A percentile compares a stretch with the other conserved stretches of the same genome.
phyloP scores from a whole-genome alignment of 192 early-diverging fungal genomes.

The Helicostylum pulchrum region DNA sequence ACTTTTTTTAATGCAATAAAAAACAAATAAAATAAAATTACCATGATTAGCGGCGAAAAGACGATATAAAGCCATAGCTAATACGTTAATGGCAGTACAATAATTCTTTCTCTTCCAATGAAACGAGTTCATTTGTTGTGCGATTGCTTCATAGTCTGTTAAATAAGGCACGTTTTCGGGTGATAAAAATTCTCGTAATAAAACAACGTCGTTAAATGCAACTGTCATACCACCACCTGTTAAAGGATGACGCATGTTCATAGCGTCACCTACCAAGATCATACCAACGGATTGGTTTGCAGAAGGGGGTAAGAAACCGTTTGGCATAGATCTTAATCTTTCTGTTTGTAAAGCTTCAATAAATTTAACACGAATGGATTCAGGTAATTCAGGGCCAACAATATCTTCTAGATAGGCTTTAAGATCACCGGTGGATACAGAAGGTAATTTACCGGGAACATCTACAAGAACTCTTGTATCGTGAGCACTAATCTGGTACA shows the following conservation, averaged over 20 bases:
- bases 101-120: conserved; percentile 78
- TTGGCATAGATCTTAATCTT: conserved; percentile 83
- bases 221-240: conserved; percentile 99
- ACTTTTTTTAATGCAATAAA: background rate
- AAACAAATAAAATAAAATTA: conserved; percentile 29
- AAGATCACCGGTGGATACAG: conserved; percentile 57
- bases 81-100: conserved; percentile 79
- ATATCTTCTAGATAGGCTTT: conserved; percentile 58
- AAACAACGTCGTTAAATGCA: conserved; percentile 87
- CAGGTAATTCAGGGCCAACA: conserved; percentile 72
- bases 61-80: conserved; percentile 88
- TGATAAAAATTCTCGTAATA: conserved; percentile 59
- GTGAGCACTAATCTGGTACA: conserved; percentile 87
- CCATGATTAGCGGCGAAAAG: conserved; percentile 83
- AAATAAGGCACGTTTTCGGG: conserved; percentile 44
- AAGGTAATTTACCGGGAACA: conserved; percentile 86
- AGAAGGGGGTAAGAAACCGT: conserved; percentile 84
- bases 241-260: conserved; percentile 94
- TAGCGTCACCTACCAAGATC: conserved; percentile 88
- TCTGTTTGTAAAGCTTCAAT: conserved; percentile 65
- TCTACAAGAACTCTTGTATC: conserved; percentile 91
- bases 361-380: conserved; percentile 57
- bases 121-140: conserved; percentile 56
- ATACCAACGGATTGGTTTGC: conserved; percentile 71
- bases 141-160: conserved; percentile 43